Evolutionary conservation across 176 grass and related monocot species (phyloP), one percentile per base, ranked within the genome.

Genomic region (Puccinellia tenuiflora): DNA sequence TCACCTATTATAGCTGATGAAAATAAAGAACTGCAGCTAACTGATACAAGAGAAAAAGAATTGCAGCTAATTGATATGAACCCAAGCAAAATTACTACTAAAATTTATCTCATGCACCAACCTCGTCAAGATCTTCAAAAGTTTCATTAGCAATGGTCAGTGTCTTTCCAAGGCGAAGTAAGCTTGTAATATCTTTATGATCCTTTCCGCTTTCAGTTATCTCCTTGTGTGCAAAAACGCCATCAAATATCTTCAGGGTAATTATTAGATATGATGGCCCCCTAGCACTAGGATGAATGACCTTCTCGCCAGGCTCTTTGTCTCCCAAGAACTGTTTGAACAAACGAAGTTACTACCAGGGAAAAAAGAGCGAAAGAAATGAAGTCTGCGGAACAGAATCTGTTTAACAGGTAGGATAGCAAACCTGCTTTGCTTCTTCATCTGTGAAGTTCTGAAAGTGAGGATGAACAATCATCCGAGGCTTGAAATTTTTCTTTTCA

Each of bases 121-220:
- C 97, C 97, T 99, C 97, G 59, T 99, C 93, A 59, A 99, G 97
- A 92, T 99, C 97, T 90, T 99, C 93, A 87, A 96, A 99, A 68
- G 88, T 96, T 70, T 99, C 97, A 74, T 90, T 87, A 64, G 87
- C 91, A 76, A 99, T 99, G 17, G 86, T 92, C 46, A 99, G 24
- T 25, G 91, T 94, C 79, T 96, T 99, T 59, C 97, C 97, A 7
- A 99, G 88, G 50, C 97, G 91, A 92, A 96, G 93, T 78, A 99
- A 88, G 68, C 93, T 99, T 85, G 91, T 92, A 18, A 99, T 96
- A 83, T 99, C 97, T 89, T 90, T 96, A 76, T 89, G 91, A 92
- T 94, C 97, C 64, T 99, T 96, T 64, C 91, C 89, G n/a, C 91
- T 77, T 88, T 99, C 97, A 50, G 84, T 89, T 87, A 99, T 99